Evolutionary conservation across 2,329 filamentous ascomycete genomes (phyloP).

Genomic region (Clarireedia sp.): DNA sequence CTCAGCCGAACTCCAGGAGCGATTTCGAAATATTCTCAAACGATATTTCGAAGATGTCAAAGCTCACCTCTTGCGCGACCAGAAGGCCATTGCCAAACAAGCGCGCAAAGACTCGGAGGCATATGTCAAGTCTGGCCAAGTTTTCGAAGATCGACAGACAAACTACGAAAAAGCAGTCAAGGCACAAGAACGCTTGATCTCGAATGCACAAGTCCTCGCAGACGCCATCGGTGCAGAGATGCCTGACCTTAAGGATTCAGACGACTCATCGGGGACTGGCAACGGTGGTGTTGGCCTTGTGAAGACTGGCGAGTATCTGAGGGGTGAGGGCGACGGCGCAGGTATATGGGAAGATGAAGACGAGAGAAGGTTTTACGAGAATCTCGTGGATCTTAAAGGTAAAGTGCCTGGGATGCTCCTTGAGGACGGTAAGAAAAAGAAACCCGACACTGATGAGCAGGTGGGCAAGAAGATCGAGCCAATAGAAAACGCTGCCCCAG

Average conservation of each 20-base stretch:
- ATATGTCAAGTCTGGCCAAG: constrained; percentile 96
- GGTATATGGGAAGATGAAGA: constrained; percentile 99
- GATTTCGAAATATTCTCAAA: constrained; percentile 76
- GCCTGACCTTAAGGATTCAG: constrained; percentile 83
- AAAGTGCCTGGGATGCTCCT: constrained; percentile 90
- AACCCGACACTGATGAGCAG: constrained; percentile 70
- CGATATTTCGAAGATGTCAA: constrained; percentile 94
- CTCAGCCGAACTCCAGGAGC: constrained; percentile 67
- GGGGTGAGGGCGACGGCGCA: constrained; percentile 79
- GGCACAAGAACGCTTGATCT: constrained; percentile 78
- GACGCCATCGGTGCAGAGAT: constrained; percentile 86
- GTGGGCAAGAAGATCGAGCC: constrained; percentile 66
- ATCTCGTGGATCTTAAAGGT: constrained; percentile 87
- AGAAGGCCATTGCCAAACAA: constrained; percentile 79
- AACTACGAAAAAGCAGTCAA: constrained; percentile 95
- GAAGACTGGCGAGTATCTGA: constrained; percentile 87
- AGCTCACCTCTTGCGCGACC: constrained; percentile 77
- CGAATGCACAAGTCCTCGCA: constrained; percentile 85
- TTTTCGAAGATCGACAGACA: constrained; percentile 93
- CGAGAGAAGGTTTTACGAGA: constrained; percentile 96
- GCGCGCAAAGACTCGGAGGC: constrained; percentile 93
- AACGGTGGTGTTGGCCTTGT: constrained; percentile 84
- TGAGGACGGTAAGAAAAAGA: constrained; percentile 94
- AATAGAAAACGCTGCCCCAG: constrained; percentile 37
- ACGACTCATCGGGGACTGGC: constrained; percentile 55